Percentiles rank a stretch among this genome's conserved stretches.
These are phyloP conservation scores for Clitoria ternatea DNA, from an alignment of 306 rosid genomes.

Conservation along the genomic window DNA sequence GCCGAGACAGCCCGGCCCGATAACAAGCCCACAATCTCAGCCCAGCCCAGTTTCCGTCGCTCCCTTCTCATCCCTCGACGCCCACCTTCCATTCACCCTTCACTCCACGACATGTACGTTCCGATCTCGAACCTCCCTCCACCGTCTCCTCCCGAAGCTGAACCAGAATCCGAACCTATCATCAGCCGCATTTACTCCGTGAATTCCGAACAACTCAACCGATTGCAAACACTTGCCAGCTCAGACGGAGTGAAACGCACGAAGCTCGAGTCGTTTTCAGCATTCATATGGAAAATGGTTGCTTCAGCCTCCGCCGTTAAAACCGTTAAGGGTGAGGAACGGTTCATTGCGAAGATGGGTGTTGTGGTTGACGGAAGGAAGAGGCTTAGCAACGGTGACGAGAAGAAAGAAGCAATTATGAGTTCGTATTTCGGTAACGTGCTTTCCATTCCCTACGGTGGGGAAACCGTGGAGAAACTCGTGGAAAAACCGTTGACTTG, in stretches of 20 bases:
- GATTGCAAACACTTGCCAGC: constrained; percentile 43
- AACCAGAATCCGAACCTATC: neutral
- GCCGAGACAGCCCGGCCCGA: constrained; percentile 40
- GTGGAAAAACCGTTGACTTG: constrained; percentile 33
- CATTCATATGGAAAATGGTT: constrained; percentile 67
- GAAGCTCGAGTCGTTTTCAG: constrained; percentile 54
- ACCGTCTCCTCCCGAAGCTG: neutral
- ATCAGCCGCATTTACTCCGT: constrained; percentile 58
- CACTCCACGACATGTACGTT: constrained; percentile 45
- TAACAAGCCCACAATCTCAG: constrained; percentile 20
- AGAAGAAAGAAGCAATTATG: constrained; percentile 12
- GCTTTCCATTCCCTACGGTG: constrained; percentile 49
- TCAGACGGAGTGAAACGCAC: constrained; percentile 19
- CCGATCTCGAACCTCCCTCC: constrained; percentile 36
- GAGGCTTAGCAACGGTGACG: constrained; percentile 26
- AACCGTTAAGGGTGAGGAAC: neutral
- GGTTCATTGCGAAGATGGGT: constrained; percentile 47
- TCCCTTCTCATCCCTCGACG: constrained; percentile 33
- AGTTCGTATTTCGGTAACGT: constrained; percentile 63
- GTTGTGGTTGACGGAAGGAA: constrained; percentile 67
- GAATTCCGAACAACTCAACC: constrained; percentile 22
- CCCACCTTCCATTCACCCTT: constrained; percentile 26
- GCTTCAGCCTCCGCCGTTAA: neutral
- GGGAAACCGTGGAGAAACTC: constrained; percentile 27
- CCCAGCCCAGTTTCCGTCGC: constrained; percentile 31